These are phyloP conservation scores for Coemansia asiatica DNA, from an alignment of 192 early-diverging fungal genomes.

Conservation along the genomic window DNA sequence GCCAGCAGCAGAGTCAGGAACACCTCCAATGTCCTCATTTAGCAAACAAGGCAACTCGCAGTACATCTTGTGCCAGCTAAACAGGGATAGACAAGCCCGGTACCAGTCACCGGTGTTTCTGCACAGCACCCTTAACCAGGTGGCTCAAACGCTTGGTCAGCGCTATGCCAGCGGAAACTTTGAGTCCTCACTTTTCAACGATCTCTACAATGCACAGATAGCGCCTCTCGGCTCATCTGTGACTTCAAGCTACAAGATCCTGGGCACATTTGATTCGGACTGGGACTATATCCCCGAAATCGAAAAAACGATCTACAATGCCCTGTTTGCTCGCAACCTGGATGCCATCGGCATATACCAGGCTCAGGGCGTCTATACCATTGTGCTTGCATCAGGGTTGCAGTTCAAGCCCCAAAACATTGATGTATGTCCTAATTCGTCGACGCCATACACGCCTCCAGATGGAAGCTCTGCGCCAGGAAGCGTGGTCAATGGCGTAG, in stretches of 20 bases:
- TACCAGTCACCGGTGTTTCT: conserved; percentile 35
- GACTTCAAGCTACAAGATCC: conserved; percentile 39
- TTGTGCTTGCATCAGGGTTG: conserved; percentile 37
- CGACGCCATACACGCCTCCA: conserved; percentile 15
- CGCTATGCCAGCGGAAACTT: conserved; percentile 11
- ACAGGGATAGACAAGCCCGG: conserved; percentile 33
- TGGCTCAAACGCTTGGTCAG: conserved; percentile 21
- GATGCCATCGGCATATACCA: conserved; percentile 42
- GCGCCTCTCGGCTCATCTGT: conserved; percentile 30
- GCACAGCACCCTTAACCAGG: conserved; percentile 36
- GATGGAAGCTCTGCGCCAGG: neutral
- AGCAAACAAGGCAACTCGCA: conserved; percentile 17
- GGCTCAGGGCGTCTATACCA: conserved; percentile 30
- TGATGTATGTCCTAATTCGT: conserved; percentile 17
- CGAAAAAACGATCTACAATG: conserved; percentile 21
- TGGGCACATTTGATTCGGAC: conserved; percentile 24
- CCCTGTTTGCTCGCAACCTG: conserved; percentile 39
- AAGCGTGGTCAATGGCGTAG: conserved; percentile 26
- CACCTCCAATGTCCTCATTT: neutral
- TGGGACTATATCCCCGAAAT: conserved; percentile 13
- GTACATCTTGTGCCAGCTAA: conserved; percentile 36
- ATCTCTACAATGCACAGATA: conserved; percentile 12
- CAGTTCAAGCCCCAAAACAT: conserved; percentile 10
- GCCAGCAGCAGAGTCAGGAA: neutral
- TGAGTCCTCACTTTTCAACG: conserved; percentile 16